A percentile compares a stretch with the other conserved stretches of the same genome.
These are phyloP conservation scores for Fonsecaea multimorphosa DNA, from an alignment of 2,329 filamentous ascomycete genomes.

Conservation along the genomic window DNA sequence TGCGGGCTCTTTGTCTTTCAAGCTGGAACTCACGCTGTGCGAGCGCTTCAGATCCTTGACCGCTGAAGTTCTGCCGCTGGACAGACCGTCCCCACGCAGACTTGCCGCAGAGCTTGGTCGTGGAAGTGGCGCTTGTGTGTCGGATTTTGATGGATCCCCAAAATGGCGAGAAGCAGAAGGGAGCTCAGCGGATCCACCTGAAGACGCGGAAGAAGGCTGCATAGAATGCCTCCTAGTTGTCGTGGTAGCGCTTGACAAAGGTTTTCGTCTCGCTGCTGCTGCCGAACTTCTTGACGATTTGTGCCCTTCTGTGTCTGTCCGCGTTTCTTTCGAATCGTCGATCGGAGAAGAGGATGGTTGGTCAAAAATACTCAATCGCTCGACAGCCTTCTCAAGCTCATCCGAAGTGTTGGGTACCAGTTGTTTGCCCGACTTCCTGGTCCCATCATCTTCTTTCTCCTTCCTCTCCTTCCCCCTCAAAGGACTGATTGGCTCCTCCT, in stretches of 20 bases:
- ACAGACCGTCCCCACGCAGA: slow-evolving; percentile 11
- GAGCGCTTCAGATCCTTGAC: slow-evolving; percentile 26
- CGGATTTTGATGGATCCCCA: background rate
- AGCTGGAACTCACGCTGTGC: slow-evolving; percentile 26
- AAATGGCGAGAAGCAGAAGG: background rate
- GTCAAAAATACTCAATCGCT: slow-evolving; percentile 38
- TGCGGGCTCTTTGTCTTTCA: background rate
- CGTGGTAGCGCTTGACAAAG: slow-evolving; percentile 2
- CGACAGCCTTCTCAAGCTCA: slow-evolving; percentile 34
- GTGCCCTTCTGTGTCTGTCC: background rate
- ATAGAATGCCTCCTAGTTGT: slow-evolving; percentile 27
- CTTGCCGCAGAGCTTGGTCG: slow-evolving; percentile 22
- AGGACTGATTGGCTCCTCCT: slow-evolving; percentile 37
- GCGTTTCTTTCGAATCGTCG: slow-evolving; percentile 18
- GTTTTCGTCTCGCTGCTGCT: slow-evolving; percentile 17
- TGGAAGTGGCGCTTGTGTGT: slow-evolving; percentile 1
- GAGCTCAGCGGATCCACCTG: background rate
- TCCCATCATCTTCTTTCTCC: slow-evolving; percentile 25
- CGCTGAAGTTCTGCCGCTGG: slow-evolving; percentile 4
- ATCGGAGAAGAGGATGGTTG: slow-evolving; percentile 34
- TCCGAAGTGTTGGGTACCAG: slow-evolving; percentile 8
- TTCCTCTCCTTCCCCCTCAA: slow-evolving; percentile 42
- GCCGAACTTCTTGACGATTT: slow-evolving; percentile 11
- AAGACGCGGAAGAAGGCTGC: slow-evolving; percentile 28
- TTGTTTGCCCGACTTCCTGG: slow-evolving; percentile 31